A percentile compares a stretch with the other conserved stretches of the same genome.
Evolutionary conservation across 2,329 filamentous ascomycete genomes (phyloP).

Genomic region (Pseudogymnoascus sp.): DNA sequence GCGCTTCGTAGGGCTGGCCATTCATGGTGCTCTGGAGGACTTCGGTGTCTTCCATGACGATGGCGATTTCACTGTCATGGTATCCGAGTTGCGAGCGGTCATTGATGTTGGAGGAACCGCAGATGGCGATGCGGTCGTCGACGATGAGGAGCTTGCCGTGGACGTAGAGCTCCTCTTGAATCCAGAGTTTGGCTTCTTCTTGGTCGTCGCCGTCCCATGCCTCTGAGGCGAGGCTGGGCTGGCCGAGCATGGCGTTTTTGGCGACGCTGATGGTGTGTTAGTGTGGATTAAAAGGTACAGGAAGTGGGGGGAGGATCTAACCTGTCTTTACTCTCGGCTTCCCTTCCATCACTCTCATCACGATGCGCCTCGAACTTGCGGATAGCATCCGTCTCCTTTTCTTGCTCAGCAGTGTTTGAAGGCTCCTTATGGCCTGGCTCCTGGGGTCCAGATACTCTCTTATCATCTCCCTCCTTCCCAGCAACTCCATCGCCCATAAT

Average conservation of each 20-base stretch:
- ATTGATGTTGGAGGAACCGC: slow-evolving; percentile 85
- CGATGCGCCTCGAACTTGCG: slow-evolving; percentile 45
- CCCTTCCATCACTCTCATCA: slow-evolving; percentile 25
- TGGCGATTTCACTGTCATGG: slow-evolving; percentile 85
- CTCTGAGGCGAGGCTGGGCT: slow-evolving; percentile 59
- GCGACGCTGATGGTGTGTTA: slow-evolving; percentile 45
- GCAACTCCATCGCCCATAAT: slow-evolving; percentile 73
- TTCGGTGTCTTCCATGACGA: slow-evolving; percentile 80
- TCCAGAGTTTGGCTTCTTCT: slow-evolving; percentile 77
- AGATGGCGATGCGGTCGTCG: slow-evolving; percentile 78
- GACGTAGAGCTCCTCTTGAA: slow-evolving; percentile 94
- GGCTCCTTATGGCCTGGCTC: slow-evolving; percentile 20
- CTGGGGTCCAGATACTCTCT: background rate
- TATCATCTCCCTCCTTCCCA: slow-evolving; percentile 40
- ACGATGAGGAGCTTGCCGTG: slow-evolving; percentile 87
- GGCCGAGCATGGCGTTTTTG: slow-evolving; percentile 72
- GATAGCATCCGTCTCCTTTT: slow-evolving; percentile 41
- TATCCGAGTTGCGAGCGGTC: slow-evolving; percentile 81
- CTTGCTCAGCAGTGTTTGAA: slow-evolving; percentile 31
- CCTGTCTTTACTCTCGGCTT: slow-evolving; percentile 22
- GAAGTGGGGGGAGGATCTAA: background rate
- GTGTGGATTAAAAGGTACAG: background rate
- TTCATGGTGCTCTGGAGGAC: slow-evolving; percentile 68
- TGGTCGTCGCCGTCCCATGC: slow-evolving; percentile 67
- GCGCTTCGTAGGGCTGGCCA: slow-evolving; percentile 67